A percentile compares a stretch with the other conserved stretches of the same genome.
Evolutionary conservation across 2,329 filamentous ascomycete species (phyloP).

Genomic region (Arthrocladium fulminans): DNA sequence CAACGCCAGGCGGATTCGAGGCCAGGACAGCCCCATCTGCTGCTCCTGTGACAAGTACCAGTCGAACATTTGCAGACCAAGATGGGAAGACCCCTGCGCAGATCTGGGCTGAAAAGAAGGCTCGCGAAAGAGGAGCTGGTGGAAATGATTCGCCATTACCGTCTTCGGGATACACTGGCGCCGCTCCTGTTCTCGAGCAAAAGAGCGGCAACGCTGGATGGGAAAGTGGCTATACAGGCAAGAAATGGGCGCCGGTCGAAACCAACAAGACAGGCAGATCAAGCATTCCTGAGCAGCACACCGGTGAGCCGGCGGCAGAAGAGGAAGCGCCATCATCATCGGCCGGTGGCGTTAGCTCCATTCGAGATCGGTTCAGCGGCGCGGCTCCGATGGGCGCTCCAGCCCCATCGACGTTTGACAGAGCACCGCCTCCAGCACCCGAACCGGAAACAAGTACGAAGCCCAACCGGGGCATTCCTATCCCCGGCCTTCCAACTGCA

Average conservation of each 20-base stretch:
- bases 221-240: constrained; percentile 87
- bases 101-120: constrained; percentile 96
- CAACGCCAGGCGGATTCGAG: constrained; percentile 61
- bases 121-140: constrained; percentile 56
- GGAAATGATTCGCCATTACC: constrained; percentile 45
- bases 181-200: constrained; percentile 55
- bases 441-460: constrained; percentile 56
- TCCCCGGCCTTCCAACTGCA: constrained; percentile 64
- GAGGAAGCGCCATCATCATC: constrained; percentile 48
- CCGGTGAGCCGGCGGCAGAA: constrained; percentile 44
- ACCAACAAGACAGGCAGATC: constrained; percentile 62
- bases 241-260: constrained; percentile 79
- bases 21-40: constrained; percentile 52
- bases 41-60: constrained; percentile 66
- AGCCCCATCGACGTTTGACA: constrained; percentile 30
- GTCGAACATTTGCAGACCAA: constrained; percentile 86
- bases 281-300: constrained; percentile 53
- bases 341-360: constrained; percentile 58
- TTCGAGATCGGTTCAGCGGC: constrained; percentile 76
- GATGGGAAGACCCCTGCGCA: constrained; percentile 95
- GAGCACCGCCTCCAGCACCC: constrained; percentile 49
- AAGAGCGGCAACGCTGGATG: constrained; percentile 66
- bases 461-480: constrained; percentile 63
- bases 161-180: constrained; percentile 32
- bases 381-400: constrained; percentile 60